Conservation (phyloP, 768 basidiomycete genomes). For the Leccinum rimulosum region DNA sequence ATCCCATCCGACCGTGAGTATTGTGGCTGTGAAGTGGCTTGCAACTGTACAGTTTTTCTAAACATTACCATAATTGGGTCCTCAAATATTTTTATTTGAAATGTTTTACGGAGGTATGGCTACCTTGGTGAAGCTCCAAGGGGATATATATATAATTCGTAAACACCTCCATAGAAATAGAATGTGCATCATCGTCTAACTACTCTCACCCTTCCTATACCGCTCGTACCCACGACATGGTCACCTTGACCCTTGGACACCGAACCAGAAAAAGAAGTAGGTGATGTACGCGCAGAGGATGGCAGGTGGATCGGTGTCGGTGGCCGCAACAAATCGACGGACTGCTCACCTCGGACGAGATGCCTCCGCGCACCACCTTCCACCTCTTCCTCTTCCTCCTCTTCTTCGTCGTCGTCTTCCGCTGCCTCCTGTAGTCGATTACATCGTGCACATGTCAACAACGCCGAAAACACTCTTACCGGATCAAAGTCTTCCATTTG, state of each 20-base stretch:
- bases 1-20: slow-evolving; percentile 18
- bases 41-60: slow-evolving; percentile 55
- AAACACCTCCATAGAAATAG: slow-evolving; percentile 21
- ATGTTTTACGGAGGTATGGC: background rate
- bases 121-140: slow-evolving; percentile 4
- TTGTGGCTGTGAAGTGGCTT: slow-evolving; percentile 52
- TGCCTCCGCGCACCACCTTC: slow-evolving; percentile 27
- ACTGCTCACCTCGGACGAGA: slow-evolving; percentile 36
- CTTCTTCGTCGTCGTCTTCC: slow-evolving; percentile 60
- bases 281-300: slow-evolving; percentile 49
- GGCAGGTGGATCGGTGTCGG: slow-evolving; percentile 42
- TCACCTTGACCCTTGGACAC: slow-evolving; percentile 44
- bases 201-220: slow-evolving; percentile 47
- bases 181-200: slow-evolving; percentile 42
- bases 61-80: slow-evolving; percentile 8
- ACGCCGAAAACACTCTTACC: slow-evolving; percentile 39
- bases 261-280: slow-evolving; percentile 47
- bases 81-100: background rate
- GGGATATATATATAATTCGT: slow-evolving; percentile 8
- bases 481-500: slow-evolving; percentile 88
- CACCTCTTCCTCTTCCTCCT: slow-evolving; percentile 41
- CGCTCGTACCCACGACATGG: slow-evolving; percentile 23
- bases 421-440: slow-evolving; percentile 43
- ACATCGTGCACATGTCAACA: background rate
- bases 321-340: slow-evolving; percentile 35